These are phyloP conservation scores for Syncephalastrum sp. DNA, from an alignment of 371 early-diverging fungal species.

Conservation along the genomic window DNA sequence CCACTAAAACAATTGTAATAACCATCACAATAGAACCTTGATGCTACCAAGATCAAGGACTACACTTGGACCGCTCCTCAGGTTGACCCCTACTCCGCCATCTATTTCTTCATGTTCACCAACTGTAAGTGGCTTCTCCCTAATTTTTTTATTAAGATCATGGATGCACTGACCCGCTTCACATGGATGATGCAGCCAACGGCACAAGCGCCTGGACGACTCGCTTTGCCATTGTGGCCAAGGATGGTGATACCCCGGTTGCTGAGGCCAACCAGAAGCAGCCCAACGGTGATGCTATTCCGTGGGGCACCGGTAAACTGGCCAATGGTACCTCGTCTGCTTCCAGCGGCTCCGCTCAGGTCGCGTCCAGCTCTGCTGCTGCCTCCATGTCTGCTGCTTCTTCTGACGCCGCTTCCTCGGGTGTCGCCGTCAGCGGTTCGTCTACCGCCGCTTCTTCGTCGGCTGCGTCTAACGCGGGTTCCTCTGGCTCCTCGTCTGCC, in stretches of 20 bases:
- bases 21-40: conserved; percentile 17
- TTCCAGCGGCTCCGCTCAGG: not conserved
- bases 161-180: not conserved
- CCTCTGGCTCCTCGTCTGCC: too few species aligned
- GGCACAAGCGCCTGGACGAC: conserved; percentile 31
- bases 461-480: too few species aligned
- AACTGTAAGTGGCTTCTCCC: conserved; percentile 20
- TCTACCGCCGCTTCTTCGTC: too few species aligned
- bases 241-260: conserved; percentile 22
- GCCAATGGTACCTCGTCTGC: conserved; percentile 6
- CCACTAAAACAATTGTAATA: not conserved
- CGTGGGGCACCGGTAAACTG: conserved; percentile 27
- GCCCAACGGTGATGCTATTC: conserved; percentile 23
- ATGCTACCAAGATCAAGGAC: conserved; percentile 13
- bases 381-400: too few species aligned
- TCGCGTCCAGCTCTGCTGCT: too few species aligned
- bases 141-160: conserved; percentile 1
- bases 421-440: too few species aligned
- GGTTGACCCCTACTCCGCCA: conserved; percentile 30
- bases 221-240: conserved; percentile 30
- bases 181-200: not conserved
- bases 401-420: too few species aligned
- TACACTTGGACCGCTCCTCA: conserved; percentile 30
- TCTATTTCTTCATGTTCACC: conserved; percentile 39
- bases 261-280: conserved; percentile 18